Base-by-base conservation (phyloP, 495 filamentous ascomycete genomes). In the Aspergillus wentii region DNA sequence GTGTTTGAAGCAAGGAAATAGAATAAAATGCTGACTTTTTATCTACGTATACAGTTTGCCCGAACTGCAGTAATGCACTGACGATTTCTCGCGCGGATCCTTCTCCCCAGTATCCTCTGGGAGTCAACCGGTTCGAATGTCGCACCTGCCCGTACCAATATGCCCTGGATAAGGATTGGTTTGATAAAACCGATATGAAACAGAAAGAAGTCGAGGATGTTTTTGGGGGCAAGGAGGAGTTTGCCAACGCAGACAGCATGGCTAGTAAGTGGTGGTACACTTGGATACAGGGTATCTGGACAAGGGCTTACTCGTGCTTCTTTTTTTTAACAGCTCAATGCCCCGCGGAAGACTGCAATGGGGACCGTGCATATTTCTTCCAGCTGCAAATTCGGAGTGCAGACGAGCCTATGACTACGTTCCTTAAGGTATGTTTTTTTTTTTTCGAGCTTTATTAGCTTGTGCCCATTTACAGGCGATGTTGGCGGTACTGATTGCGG, bases 351-450 rank as follows among this genome's bases (percentile, higher is more conserved):
- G 66, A 71, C 29, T 98, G 92, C 66, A 72, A 80, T 41, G 83
- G 85, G 20, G 66, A 74, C 33, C 76, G 85, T 65, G 92, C 94
- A 23, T 94, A 86, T 41, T 96, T 87, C 75, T 94, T 88, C 67
- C 85, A 91, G 75, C 80, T 96, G 51, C 92, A 98, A 75, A 97
- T 95, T 66, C 82, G 92, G 41, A 94, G 87, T 69, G 92, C 94
- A 27, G 92, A 98, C 66, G 92, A 98, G 73, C 92, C 92, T 35
- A 95, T 95, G 88, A 98, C 92, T 32, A 86, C 76, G 27, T 97
- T 98, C 63, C 90, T 83, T 59, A 89, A 86, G 84, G 87, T 90
- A 46, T 35, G 71, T 53, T 38, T 29, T 28, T 30, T 29, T 28
- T 30, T 19, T 38, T 14, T 17, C 7, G 38, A 14, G 35, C 41